Evolutionary conservation across 257 asterid genomes (phyloP).

Genomic region (Jaltomata sinuosa): DNA sequence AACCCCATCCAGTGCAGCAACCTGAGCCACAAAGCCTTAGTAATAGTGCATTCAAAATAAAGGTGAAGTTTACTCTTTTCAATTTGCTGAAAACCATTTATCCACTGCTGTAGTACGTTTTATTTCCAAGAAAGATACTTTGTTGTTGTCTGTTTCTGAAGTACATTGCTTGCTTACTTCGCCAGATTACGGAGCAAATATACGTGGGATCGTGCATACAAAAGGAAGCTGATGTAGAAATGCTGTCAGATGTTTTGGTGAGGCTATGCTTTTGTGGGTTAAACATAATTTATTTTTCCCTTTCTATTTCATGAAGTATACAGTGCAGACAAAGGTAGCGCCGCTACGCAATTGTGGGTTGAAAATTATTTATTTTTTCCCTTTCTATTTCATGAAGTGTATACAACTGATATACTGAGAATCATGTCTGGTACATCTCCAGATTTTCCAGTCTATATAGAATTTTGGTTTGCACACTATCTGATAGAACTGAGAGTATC

Average conservation of each 20-base stretch:
- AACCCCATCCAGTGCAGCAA: no score
- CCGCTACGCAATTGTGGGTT: not conserved
- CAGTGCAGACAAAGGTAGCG: not conserved
- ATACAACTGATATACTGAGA: not conserved
- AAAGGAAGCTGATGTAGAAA: slow-evolving; percentile 65
- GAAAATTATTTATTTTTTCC: not conserved
- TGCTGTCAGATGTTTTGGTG: slow-evolving; percentile 55
- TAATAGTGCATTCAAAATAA: no score
- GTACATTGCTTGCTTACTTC: not conserved
- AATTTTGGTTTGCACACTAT: not conserved
- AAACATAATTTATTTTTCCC: not conserved
- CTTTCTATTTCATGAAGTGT: not conserved
- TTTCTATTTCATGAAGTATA: not conserved
- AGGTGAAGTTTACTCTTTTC: not conserved
- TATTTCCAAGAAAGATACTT: not conserved
- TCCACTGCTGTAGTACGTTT: not conserved
- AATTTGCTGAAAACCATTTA: not conserved
- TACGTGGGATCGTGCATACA: slow-evolving; percentile 93
- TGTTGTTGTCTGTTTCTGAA: not conserved
- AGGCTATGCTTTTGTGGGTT: slow-evolving; percentile 14
- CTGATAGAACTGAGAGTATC: not conserved
- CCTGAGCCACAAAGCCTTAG: no score
- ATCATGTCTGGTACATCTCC: not conserved
- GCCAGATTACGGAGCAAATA: slow-evolving; percentile 92
- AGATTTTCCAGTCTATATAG: not conserved